Conservation (phyloP, 164 flowering plant genomes). For the Tetrastigma voinierianum region DNA sequence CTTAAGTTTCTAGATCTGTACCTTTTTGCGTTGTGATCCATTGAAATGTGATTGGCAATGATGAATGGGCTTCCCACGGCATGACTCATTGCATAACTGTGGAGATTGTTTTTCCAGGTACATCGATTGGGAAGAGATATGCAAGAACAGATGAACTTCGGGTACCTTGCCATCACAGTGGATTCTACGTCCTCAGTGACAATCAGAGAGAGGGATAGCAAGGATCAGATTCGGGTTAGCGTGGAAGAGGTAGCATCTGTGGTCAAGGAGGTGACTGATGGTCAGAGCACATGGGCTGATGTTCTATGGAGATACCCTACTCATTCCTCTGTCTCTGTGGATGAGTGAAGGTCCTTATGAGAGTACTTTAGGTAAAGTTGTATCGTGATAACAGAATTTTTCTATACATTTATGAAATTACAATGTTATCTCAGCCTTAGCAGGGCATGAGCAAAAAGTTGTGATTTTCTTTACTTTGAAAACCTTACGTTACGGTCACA, state of each 20-base stretch:
- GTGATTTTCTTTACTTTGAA: no score
- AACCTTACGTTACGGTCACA: no score
- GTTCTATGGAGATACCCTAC: constrained; percentile 64
- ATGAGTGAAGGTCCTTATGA: constrained; percentile 23
- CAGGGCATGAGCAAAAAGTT: no score
- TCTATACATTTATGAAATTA: no score
- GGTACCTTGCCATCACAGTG: constrained; percentile 94
- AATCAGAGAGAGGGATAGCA: constrained; percentile 91
- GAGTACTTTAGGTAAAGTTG: no score
- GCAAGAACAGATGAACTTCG: constrained; percentile 98
- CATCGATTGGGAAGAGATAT: constrained; percentile 94
- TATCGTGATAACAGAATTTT: no score
- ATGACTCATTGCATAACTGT: background rate
- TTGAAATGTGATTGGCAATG: no score
- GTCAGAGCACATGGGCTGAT: constrained; percentile 79
- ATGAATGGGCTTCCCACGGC: no score
- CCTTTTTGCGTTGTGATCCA: no score
- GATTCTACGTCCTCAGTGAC: constrained; percentile 77
- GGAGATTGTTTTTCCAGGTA: constrained; percentile 43
- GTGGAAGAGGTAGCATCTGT: constrained; percentile 82
- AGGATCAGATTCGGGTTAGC: constrained; percentile 77
- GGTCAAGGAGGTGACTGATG: constrained; percentile 76
- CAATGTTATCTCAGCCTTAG: no score
- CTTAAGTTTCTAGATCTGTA: no score
- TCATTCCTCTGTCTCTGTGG: constrained; percentile 42